Evolutionary conservation across 169 alveolate species (phyloP).

Genomic region (Eimeria praecox): DNA sequence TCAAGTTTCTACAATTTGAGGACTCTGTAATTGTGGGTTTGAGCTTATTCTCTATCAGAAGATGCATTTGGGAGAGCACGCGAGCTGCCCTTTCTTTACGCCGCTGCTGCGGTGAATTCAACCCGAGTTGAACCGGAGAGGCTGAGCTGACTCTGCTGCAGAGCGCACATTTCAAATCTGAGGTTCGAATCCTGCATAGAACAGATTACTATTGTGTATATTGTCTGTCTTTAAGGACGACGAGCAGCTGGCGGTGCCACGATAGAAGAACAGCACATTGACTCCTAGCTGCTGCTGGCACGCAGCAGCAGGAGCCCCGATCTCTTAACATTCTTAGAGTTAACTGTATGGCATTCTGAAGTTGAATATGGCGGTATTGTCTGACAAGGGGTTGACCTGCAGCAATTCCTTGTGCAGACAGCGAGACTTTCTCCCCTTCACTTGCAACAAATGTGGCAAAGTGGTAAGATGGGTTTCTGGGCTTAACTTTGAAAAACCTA

Average conservation of each 20-base stretch:
- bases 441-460: constrained; percentile 64
- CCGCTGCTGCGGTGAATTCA: not conserved
- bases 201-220: too few species aligned
- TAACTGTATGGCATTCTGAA: not conserved
- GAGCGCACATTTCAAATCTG: not conserved
- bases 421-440: constrained; percentile 78
- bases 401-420: constrained; percentile 74
- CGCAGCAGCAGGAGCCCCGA: not conserved
- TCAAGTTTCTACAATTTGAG: not conserved
- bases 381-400: constrained; percentile 76
- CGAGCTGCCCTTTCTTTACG: not conserved
- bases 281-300: not conserved
- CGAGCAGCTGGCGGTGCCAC: not conserved
- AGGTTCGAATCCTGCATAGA: not conserved
- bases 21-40: not conserved
- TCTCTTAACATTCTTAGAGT: not conserved
- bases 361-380: constrained; percentile 68
- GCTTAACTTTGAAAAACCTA: too few species aligned
- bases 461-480: constrained; percentile 42
- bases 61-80: not conserved
- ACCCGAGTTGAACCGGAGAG: not conserved
- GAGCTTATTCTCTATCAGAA: not conserved
- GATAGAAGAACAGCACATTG: not conserved
- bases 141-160: not conserved
- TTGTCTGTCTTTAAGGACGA: too few species aligned